These are phyloP conservation scores for Pisolithus orientalis DNA, from an alignment of 768 basidiomycete species.

Conservation along the genomic window DNA sequence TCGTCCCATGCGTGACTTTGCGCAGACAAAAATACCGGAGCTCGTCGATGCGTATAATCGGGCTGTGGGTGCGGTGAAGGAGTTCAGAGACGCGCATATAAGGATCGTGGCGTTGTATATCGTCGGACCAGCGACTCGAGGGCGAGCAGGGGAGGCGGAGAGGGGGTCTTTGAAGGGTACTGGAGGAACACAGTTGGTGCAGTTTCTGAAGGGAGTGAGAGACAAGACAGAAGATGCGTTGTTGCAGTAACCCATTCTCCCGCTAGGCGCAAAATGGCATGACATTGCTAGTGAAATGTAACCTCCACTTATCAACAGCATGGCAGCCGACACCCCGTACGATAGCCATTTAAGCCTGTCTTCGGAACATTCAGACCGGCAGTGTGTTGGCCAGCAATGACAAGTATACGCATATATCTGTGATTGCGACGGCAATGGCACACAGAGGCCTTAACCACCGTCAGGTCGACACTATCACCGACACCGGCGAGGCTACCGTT, in stretches of 20 bases:
- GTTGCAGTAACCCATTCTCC: constrained; percentile 1
- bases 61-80: constrained; percentile 55
- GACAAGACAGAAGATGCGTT: constrained; percentile 53
- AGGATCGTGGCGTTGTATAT: constrained; percentile 63
- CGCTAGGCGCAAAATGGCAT: no score
- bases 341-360: no score
- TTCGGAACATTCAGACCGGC: no score
- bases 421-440: no score
- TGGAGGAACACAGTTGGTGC: constrained; percentile 73
- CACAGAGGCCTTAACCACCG: no score
- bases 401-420: no score
- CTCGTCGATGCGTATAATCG: constrained; percentile 51
- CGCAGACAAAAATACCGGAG: background rate
- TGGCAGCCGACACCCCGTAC: no score
- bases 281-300: no score
- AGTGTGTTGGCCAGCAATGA: no score
- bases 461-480: no score
- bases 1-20: constrained; percentile 51
- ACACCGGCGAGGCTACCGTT: no score
- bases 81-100: constrained; percentile 70
- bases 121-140: background rate
- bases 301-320: no score
- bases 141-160: background rate
- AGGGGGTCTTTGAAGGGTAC: constrained; percentile 52
- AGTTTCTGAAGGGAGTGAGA: constrained; percentile 67